Evolutionary conservation across 2,329 filamentous ascomycete genomes (phyloP), one percentile per base, ranked within the genome.

Genomic region (Fusarium nodosum): DNA sequence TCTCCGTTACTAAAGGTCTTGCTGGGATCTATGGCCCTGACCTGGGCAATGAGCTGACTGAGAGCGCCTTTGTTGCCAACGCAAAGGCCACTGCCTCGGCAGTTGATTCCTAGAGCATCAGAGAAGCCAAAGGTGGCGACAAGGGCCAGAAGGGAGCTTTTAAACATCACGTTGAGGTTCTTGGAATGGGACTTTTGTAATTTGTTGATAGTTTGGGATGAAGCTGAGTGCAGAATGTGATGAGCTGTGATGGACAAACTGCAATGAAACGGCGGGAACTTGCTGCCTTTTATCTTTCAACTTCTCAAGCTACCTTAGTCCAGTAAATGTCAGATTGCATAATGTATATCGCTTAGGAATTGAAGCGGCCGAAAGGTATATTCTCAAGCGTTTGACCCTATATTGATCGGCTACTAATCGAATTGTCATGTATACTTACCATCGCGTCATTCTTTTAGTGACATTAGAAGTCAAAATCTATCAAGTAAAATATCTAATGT

Each of bases 31-130:
- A 60, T 60, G 11, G 41, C 53, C 2, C 41, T 39, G 18, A 60
- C 33, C 20, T 57, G 41, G 3, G 41, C 56, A 10, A 39, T 22
- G 1, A 60, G 51, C 6, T 56, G 26, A 15, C 26, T 6, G 5
- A 60, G 11, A 22, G 39, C 53, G 1, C 56, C 51, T 39, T 56
- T 56, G 10, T 56, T 56, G 18, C 56, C 51, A 8, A 20, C 12
- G 13, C 56, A 60, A 39, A 60, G 28, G 1, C 51, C 56, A n/a
- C 39, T 57, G 6, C 51, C 56, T 26, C 56, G 20, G n/a, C 56
- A 60, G 26, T 57, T 60, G 26, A 60, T 57, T 1, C 39, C 56
- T 6, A 57, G 26, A 16, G 51, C 56, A 15, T 39, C 26, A 12
- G 56, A 57, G 3, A 60, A 33, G 22, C 52, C 53, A 12, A 3